Evolutionary conservation across 2,329 filamentous ascomycete species (phyloP).

Genomic region (Eutypa lata): DNA sequence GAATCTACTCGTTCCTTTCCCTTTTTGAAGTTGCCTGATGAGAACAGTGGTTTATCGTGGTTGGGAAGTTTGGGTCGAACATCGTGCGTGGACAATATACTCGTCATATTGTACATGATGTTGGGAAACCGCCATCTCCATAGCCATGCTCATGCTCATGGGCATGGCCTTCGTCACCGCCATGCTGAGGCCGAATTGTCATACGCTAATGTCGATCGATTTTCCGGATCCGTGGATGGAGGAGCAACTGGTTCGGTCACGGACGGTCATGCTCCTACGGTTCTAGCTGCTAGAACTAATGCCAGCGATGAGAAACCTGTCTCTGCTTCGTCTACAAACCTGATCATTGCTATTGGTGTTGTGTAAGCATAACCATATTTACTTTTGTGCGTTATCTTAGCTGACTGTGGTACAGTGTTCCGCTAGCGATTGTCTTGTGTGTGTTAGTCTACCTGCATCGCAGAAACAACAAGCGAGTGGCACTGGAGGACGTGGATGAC

Average conservation of each 20-base stretch:
- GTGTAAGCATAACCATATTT: constrained; percentile 53
- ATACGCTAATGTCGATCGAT: constrained; percentile 10
- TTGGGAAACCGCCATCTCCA: constrained; percentile 19
- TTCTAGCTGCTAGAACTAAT: constrained; percentile 21
- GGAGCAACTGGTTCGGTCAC: constrained; percentile 5
- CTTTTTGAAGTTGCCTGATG: neutral
- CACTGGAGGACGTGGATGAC: constrained; percentile 77
- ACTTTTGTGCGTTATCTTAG: neutral
- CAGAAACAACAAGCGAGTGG: constrained; percentile 68
- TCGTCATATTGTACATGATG: neutral
- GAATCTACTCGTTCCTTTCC: neutral
- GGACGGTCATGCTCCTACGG: constrained; percentile 7
- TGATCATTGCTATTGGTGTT: constrained; percentile 67
- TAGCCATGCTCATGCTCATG: constrained; percentile 21
- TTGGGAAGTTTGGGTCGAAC: neutral
- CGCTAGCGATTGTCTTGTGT: constrained; percentile 62
- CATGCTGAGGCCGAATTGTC: constrained; percentile 18
- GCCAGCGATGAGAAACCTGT: constrained; percentile 60
- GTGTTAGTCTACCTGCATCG: constrained; percentile 77
- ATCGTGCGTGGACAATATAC: neutral
- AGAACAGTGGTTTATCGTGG: neutral
- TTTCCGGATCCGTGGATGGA: constrained; percentile 10
- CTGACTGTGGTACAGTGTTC: constrained; percentile 58
- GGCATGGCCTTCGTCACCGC: constrained; percentile 20
- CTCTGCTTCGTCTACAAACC: constrained; percentile 50